These are phyloP conservation scores for Cairneyella variabilis DNA, from an alignment of 495 filamentous ascomycete genomes.

Conservation along the genomic window DNA sequence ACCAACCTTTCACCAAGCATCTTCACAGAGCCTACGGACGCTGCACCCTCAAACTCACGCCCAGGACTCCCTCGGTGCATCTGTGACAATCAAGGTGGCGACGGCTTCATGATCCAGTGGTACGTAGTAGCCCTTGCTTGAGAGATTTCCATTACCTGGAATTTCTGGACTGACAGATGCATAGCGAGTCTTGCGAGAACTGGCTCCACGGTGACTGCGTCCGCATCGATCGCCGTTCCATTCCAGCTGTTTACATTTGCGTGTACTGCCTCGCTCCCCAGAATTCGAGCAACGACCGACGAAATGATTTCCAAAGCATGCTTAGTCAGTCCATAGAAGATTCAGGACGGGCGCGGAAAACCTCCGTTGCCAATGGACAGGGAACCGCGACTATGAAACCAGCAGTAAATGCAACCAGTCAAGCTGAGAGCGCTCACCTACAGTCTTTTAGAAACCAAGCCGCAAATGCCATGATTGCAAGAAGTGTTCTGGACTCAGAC, in stretches of 20 bases:
- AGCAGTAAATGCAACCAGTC: too few species aligned
- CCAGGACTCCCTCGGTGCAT: slow-evolving; percentile 64
- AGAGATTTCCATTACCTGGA: not conserved
- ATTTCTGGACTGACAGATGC: slow-evolving; percentile 11
- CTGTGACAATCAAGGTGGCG: slow-evolving; percentile 62
- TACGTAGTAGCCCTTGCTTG: slow-evolving; percentile 43
- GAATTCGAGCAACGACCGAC: slow-evolving; percentile 53
- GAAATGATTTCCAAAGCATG: too few species aligned
- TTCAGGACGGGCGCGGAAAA: too few species aligned
- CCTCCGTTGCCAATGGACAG: too few species aligned
- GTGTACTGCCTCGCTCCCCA: slow-evolving; percentile 76
- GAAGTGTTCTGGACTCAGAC: too few species aligned
- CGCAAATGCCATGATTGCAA: too few species aligned
- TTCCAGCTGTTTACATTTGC: slow-evolving; percentile 77
- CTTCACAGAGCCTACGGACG: slow-evolving; percentile 60
- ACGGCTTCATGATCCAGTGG: slow-evolving; percentile 83
- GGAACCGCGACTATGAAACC: too few species aligned
- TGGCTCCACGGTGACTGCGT: slow-evolving; percentile 81
- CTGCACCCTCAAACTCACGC: slow-evolving; percentile 60
- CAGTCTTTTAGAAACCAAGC: too few species aligned
- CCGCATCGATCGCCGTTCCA: slow-evolving; percentile 58
- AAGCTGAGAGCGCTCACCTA: too few species aligned
- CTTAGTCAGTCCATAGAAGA: too few species aligned
- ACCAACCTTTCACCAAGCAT: slow-evolving; percentile 58
- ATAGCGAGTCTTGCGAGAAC: slow-evolving; percentile 79